Base-by-base conservation (phyloP, 2,329 filamentous ascomycete species). In the Cladosporium sphaerospermum region DNA sequence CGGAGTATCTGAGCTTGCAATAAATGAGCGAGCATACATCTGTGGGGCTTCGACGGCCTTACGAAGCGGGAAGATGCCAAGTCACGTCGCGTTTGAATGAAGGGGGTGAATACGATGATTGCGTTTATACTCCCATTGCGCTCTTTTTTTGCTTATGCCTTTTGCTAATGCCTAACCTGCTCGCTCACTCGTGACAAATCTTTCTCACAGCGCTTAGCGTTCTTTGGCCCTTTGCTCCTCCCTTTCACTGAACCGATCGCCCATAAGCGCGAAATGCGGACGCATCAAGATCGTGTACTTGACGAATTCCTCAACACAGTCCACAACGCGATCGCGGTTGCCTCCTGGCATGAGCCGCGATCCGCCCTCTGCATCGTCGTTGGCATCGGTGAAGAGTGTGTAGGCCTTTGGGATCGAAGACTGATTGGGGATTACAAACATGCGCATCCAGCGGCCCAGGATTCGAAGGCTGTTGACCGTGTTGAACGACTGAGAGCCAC, bases 261-360 rank as follows among this genome's bases (percentile, higher is more conserved):
- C 76, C 62, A 86, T 85, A 2, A 85, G 64, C 28, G 75, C 75
- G 57, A 83, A 76, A 58, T 84, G 78, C 16, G 77, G 77, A 47
- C 81, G 69, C 81, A 86, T 84, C 1, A 86, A 56, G 28, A 86
- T 75, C 0, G 81, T 85, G 61, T 83, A 85, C 64, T 85, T 85
- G 3, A 86, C 82, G 65, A 86, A 78, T 65, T 86, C 84, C 68
- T 86, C 83, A 78, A 85, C 84, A 57, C 67, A 67, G 23, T 64
- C 62, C 3, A 65, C 61, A 9, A 46, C 65, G 36, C 62, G 23
- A 36, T 65, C 62, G 2, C 62, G 57, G 31, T 65, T 65, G 3
- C 59, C 57, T 4, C 55, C 58, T 4, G 58, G 54, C 57, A 57
- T 59, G 10, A 65, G 40, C 9, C 62, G 52, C 46, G 57, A 61